Base-by-base conservation (phyloP, 2,329 filamentous ascomycete species). In the Aspergillus sp. region DNA sequence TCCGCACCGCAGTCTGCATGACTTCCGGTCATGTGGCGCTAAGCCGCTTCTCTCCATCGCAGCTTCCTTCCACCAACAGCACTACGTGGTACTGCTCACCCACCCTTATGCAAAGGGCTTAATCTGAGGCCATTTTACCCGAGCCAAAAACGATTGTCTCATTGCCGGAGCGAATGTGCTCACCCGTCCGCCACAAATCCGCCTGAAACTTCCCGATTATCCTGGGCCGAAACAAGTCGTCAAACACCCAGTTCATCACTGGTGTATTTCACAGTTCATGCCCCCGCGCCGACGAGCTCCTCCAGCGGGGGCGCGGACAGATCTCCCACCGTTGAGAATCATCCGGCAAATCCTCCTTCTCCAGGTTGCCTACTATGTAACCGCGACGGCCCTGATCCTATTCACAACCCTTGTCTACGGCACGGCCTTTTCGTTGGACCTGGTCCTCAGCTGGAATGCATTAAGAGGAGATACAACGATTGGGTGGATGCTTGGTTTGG, bases 381-480 rank as follows among this genome's bases (percentile, higher is more conserved):
- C 81, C 68, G 87, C 86, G 6, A 83, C 84, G 22, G 74, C 85
- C 25, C 80, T 91, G 60, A 89, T 91, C 60, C 73, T 90, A 54
- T 91, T 91, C 77, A 89, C 87, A 3, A 87, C 86, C 2, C 77
- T 91, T 31, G 87, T 90, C 50, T 87, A 87, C 9, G 89, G 89
- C 19, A 82, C 83, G 55, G 79, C 82, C 19, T 85, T 90, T 62
- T 83, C 79, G 43, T 72, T 85, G 2, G 85, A 86, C 64, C 72
- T 89, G 50, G 75, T 91, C 3, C 80, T 91, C 51, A 84, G 83
- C 72, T 91, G 89, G 89, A 80, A 83, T 61, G 84, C 81, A 54
- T 66, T 91, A 58, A 77, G 89, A 57, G 87, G 87, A 8, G 89
- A 91, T 74, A 89, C 87, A 3, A 90, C 88, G 0, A 82, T 88